Evolutionary conservation across 73 alveolate species (phyloP).

Genomic region (Tetrahymena borealis): DNA sequence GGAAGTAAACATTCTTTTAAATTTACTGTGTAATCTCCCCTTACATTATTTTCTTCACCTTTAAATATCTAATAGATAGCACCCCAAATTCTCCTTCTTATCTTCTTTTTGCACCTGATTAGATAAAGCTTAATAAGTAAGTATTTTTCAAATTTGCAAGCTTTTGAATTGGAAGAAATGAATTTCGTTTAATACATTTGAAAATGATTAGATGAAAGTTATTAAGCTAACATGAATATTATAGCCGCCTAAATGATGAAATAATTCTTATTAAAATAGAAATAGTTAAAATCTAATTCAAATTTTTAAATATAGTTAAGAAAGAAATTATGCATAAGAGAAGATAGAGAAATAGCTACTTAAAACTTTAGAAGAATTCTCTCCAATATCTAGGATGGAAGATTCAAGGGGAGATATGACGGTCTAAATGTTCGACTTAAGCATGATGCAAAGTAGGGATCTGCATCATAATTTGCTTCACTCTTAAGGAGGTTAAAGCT

Average conservation of each 20-base stretch:
- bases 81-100: neutral
- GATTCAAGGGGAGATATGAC: neutral
- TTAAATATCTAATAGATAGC: neutral
- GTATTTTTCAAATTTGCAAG: neutral
- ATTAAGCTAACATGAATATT: no score
- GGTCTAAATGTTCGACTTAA: neutral
- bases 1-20: neutral
- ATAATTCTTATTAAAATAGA: no score
- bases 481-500: neutral
- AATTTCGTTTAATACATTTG: neutral
- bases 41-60: no score
- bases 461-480: neutral
- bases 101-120: neutral
- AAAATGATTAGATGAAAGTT: no score
- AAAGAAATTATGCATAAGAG: neutral
- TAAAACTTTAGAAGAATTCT: neutral
- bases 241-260: no score
- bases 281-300: no score
- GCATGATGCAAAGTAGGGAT: neutral
- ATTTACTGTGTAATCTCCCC: no score
- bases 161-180: neutral
- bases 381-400: neutral
- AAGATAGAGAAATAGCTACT: neutral
- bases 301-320: neutral
- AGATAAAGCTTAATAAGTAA: neutral